Evolutionary conservation across 1,284 basidiomycete genomes (phyloP).

Genomic region (Apiotrichum mycotoxinovorans): DNA sequence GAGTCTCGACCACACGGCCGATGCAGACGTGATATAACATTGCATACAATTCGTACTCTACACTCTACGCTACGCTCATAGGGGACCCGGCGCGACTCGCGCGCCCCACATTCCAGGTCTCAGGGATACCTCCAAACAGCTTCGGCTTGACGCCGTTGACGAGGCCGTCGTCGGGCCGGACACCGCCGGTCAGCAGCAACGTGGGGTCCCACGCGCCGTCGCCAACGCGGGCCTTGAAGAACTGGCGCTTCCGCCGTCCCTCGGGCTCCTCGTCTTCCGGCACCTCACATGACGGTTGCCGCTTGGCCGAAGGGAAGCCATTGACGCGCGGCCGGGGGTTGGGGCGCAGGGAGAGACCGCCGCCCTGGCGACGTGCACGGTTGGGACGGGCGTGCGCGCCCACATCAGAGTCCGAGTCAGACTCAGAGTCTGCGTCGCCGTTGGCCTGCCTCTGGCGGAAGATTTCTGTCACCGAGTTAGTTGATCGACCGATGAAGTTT

Average conservation of each 20-base stretch:
- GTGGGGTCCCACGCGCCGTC: constrained; percentile 22
- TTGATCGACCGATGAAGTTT: neutral
- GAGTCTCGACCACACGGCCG: too few relatives aligned
- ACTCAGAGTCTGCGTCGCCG: constrained; percentile 25
- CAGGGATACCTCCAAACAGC: constrained; percentile 24
- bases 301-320: constrained; percentile 20
- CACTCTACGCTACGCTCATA: constrained; percentile 24
- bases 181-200: constrained; percentile 13
- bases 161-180: constrained; percentile 11
- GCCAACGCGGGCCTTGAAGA: constrained; percentile 19
- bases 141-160: constrained; percentile 23
- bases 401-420: constrained; percentile 26
- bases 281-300: constrained; percentile 13
- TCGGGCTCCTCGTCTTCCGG: constrained; percentile 17
- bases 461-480: constrained; percentile 20
- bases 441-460: constrained; percentile 21
- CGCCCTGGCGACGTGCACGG: constrained; percentile 28
- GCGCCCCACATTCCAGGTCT: constrained; percentile 23
- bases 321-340: constrained; percentile 22
- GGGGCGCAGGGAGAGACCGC: constrained; percentile 16
- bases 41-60: constrained; percentile 9
- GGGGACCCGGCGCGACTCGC: constrained; percentile 30
- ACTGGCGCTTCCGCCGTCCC: constrained; percentile 22
- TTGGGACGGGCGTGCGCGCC: constrained; percentile 22
- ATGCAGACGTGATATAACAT: constrained; percentile 1